Conservation (phyloP, 768 basidiomycete species). For the Trametes elegans region DNA sequence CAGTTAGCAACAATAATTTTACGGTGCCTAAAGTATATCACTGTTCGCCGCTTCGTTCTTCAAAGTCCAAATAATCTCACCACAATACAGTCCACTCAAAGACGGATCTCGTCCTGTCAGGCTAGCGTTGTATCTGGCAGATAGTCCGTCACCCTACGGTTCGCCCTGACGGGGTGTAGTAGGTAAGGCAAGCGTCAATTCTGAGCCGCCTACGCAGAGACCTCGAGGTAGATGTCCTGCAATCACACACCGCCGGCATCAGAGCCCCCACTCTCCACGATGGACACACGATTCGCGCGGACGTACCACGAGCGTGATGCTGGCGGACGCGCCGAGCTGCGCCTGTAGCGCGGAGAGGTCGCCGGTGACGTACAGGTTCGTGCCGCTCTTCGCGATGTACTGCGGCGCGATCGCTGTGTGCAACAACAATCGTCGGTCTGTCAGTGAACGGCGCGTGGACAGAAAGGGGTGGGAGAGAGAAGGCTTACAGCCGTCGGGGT, state of each 20-base stretch:
- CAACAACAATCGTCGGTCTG: too few relatives aligned
- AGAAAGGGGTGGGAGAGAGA: background rate
- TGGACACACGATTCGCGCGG: too few relatives aligned
- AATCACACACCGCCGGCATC: background rate
- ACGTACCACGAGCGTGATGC: conserved; percentile 9
- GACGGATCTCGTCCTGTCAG: too few relatives aligned
- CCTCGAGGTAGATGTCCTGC: conserved; percentile 4
- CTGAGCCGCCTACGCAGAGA: background rate
- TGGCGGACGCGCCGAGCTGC: conserved; percentile 10
- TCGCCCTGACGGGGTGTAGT: background rate
- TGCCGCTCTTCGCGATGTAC: conserved; percentile 9
- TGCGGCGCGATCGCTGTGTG: background rate
- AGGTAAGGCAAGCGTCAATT: background rate
- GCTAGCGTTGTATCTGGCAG: too few relatives aligned
- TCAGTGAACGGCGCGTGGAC: background rate
- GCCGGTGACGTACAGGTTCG: conserved; percentile 18
- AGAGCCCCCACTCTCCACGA: background rate
- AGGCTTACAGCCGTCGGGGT: conserved; percentile 23
- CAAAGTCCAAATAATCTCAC: too few relatives aligned
- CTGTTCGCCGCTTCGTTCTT: too few relatives aligned
- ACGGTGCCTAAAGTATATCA: too few relatives aligned
- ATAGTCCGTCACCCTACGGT: background rate
- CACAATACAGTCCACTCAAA: too few relatives aligned
- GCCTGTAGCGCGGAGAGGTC: conserved; percentile 5
- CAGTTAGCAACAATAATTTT: too few relatives aligned